Evolutionary conservation across 179 eudicot species (phyloP).

Genomic region (Actinidia polygama): DNA sequence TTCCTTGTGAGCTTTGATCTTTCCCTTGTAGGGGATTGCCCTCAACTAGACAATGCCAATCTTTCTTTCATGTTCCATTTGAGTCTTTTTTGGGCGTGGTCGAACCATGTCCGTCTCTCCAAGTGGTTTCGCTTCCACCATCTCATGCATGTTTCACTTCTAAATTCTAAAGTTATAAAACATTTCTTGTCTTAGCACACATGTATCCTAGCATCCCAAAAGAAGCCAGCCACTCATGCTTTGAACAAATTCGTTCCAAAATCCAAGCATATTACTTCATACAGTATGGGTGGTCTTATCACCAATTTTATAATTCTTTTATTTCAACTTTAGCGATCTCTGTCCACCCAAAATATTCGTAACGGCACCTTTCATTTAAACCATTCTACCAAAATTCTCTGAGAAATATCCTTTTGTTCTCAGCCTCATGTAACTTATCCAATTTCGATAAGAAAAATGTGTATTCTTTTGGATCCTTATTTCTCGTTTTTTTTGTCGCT

Average conservation of each 20-base stretch:
- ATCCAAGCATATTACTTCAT: not conserved
- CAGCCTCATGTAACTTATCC: too few relatives aligned
- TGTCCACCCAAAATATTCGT: not conserved
- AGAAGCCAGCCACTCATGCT: not conserved
- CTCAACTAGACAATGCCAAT: not conserved
- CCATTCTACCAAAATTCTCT: not conserved
- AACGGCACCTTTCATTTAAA: not conserved
- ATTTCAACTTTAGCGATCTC: not conserved
- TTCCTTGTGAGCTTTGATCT: too few relatives aligned
- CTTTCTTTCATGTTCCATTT: not conserved
- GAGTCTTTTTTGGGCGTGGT: not conserved
- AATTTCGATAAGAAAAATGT: too few relatives aligned
- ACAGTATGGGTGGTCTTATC: not conserved
- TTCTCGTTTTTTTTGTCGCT: too few relatives aligned
- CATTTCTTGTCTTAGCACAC: too few relatives aligned
- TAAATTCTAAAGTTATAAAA: too few relatives aligned
- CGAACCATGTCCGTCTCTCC: not conserved
- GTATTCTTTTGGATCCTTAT: too few relatives aligned
- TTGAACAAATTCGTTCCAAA: not conserved
- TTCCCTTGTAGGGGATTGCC: not conserved
- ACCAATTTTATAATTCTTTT: not conserved
- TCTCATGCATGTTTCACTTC: not conserved
- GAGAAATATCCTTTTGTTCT: not conserved
- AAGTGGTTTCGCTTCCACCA: not conserved
- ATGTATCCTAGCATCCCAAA: not conserved